Percentiles rank a stretch among this genome's conserved stretches.
Evolutionary conservation across 2,329 filamentous ascomycete species (phyloP).

Genomic region (Apiospora koreana): DNA sequence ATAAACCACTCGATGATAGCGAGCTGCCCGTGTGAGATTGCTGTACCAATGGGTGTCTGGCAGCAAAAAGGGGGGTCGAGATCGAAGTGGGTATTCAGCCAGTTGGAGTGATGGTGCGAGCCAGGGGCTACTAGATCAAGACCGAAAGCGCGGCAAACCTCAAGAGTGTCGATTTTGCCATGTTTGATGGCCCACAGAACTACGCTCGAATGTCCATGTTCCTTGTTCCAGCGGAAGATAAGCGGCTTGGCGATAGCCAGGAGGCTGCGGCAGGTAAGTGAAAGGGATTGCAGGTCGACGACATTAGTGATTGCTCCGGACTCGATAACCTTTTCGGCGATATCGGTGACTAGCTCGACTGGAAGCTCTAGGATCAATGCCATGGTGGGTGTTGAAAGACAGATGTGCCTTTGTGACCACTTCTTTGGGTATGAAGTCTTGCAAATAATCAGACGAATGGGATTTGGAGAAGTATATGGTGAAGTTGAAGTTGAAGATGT

Average conservation of each 20-base stretch:
- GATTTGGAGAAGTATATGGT: no score
- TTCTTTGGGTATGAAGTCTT: no score
- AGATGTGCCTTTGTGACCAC: no score
- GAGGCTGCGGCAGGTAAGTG: background rate
- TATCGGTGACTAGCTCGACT: background rate
- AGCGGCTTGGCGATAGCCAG: background rate
- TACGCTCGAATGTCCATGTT: background rate
- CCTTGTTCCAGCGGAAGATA: background rate
- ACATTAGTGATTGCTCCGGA: background rate
- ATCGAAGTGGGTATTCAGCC: background rate
- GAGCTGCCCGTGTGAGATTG: background rate
- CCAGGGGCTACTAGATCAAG: background rate
- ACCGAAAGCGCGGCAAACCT: background rate
- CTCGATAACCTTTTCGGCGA: background rate
- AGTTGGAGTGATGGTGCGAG: background rate
- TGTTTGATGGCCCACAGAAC: background rate
- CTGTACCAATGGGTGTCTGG: background rate
- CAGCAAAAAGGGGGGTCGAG: background rate
- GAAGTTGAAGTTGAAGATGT: background rate
- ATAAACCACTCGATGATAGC: background rate
- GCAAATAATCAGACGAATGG: no score
- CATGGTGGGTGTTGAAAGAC: background rate
- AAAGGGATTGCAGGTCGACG: background rate
- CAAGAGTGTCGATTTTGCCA: background rate
- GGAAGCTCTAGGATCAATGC: background rate